phyloP scores from a whole-genome alignment of 768 basidiomycete genomes.

The Obba rivulosa region DNA sequence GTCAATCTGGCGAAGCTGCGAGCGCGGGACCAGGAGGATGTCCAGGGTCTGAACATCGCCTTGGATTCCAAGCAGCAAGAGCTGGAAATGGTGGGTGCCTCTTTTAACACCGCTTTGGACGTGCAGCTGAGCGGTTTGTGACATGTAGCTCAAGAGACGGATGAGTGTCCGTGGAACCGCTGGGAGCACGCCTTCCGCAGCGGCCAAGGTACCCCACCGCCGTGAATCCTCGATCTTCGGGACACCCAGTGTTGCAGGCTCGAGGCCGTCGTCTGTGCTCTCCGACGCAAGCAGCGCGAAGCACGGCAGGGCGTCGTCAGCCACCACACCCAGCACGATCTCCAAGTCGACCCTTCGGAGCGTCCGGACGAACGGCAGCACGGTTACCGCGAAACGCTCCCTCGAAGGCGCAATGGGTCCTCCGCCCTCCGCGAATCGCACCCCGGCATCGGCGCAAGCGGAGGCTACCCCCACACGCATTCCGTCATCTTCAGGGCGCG shows the following conservation, averaged over 20 bases:
- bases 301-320: conserved; percentile 35
- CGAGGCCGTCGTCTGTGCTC: conserved; percentile 50
- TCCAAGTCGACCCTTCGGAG: conserved; percentile 43
- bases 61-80: conserved; percentile 94
- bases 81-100: conserved; percentile 67
- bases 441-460: not conserved
- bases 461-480: conserved; percentile 17
- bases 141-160: conserved; percentile 47
- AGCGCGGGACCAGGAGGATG: conserved; percentile 67
- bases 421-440: conserved; percentile 26
- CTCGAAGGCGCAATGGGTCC: conserved; percentile 47
- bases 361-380: conserved; percentile 35
- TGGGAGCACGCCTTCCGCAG: conserved; percentile 49
- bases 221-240: conserved; percentile 55
- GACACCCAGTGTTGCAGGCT: conserved; percentile 38
- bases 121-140: not conserved
- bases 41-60: conserved; percentile 83
- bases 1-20: conserved; percentile 65
- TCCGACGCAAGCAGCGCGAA: conserved; percentile 45
- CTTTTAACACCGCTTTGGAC: not conserved
- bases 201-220: conserved; percentile 29
- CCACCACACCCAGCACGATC: conserved; percentile 17
- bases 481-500: conserved; percentile 13
- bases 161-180: conserved; percentile 51
- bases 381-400: conserved; percentile 11